Evolutionary conservation across 306 rosid species (phyloP).

Genomic region (Gastrolobium bilobum): DNA sequence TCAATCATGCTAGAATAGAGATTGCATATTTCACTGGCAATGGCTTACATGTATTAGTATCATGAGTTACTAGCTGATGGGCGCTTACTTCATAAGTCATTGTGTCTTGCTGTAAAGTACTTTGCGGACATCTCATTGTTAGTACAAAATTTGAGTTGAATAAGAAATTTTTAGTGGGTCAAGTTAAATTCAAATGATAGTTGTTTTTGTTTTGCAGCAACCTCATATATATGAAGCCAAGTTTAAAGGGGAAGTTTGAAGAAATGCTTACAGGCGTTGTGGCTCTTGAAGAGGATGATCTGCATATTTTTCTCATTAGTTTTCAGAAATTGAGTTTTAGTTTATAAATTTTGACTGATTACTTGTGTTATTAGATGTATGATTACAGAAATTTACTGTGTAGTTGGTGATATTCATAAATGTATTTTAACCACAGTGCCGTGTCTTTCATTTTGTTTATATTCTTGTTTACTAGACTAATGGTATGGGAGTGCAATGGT

Average conservation of each 20-base stretch:
- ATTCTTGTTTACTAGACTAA: neutral
- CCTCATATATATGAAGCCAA: constrained; percentile 83
- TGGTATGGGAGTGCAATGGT: neutral
- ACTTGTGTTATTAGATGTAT: constrained; percentile 48
- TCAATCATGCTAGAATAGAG: neutral
- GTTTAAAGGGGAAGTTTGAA: constrained; percentile 75
- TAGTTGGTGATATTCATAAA: constrained; percentile 24
- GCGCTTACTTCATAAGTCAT: neutral
- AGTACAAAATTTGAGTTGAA: constrained; percentile 14
- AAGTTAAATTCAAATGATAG: constrained; percentile 28
- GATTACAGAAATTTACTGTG: constrained; percentile 43
- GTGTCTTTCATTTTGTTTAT: neutral
- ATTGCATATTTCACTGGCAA: constrained; percentile 2
- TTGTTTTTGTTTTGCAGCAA: constrained; percentile 65
- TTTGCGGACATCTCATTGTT: neutral
- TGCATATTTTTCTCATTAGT: constrained; percentile 43
- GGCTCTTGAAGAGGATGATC: neutral
- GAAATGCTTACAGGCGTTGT: constrained; percentile 37
- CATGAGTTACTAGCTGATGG: neutral
- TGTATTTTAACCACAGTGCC: constrained; percentile 35
- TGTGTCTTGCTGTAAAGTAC: neutral
- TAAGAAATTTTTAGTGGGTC: neutral
- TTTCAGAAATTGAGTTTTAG: constrained; percentile 38
- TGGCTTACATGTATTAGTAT: neutral
- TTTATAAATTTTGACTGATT: constrained; percentile 41